phyloP scores from a whole-genome alignment of 768 basidiomycete species.

The Cyathus striatus region DNA sequence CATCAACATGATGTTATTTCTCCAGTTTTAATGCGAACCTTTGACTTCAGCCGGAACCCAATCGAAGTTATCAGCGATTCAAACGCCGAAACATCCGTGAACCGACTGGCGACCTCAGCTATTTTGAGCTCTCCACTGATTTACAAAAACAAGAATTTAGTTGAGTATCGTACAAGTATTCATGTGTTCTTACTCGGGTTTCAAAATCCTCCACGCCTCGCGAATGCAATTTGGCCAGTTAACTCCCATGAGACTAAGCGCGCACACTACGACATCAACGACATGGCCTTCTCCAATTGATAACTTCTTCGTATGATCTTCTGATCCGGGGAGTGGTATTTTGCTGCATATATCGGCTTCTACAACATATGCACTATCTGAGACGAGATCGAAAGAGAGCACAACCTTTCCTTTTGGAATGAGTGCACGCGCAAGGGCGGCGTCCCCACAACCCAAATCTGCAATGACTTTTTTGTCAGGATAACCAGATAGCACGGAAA shows the following conservation, averaged over 20 bases:
- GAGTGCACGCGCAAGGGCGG: constrained; percentile 74
- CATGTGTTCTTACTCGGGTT: constrained; percentile 56
- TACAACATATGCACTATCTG: constrained; percentile 69
- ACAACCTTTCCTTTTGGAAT: constrained; percentile 64
- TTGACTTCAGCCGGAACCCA: constrained; percentile 69
- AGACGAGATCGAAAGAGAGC: constrained; percentile 77
- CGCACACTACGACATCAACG: constrained; percentile 89
- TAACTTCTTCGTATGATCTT: constrained; percentile 31
- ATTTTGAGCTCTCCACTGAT: constrained; percentile 79
- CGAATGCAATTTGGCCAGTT: constrained; percentile 92
- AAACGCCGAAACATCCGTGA: constrained; percentile 66
- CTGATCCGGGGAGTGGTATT: constrained; percentile 84
- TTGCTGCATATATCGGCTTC: constrained; percentile 85
- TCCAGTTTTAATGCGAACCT: constrained; percentile 36
- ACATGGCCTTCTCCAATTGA: constrained; percentile 62
- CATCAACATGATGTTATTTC: background rate
- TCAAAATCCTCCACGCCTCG: constrained; percentile 87
- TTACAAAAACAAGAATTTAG: constrained; percentile 6
- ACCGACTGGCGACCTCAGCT: constrained; percentile 87
- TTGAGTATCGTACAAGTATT: background rate
- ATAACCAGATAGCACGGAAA: constrained; percentile 57
- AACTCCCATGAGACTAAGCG: constrained; percentile 93
- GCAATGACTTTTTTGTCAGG: constrained; percentile 71
- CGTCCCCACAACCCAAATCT: constrained; percentile 96
- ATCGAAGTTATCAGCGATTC: constrained; percentile 53